Percentiles rank a stretch among this genome's conserved stretches.
phyloP scores from a whole-genome alignment of 192 early-diverging fungal genomes.

The Pilaira anomala region DNA sequence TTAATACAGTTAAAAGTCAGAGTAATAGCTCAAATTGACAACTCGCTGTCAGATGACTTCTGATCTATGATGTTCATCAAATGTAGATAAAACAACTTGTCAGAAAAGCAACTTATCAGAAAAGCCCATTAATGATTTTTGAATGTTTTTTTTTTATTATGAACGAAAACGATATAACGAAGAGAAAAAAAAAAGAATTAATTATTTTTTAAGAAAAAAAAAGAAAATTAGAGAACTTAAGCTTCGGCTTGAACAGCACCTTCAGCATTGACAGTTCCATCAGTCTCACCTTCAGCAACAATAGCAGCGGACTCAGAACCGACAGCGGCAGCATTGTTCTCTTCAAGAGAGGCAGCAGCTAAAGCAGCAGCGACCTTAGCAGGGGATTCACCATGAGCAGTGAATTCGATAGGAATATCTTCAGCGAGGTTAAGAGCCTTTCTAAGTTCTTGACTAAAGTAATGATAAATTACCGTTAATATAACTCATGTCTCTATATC shows the following conservation, averaged over 20 bases:
- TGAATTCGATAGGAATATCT: conserved; percentile 50
- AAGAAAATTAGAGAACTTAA: too few species aligned
- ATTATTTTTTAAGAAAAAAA: too few species aligned
- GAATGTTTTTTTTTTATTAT: too few species aligned
- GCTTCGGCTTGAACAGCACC: not conserved
- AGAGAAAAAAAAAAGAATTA: too few species aligned
- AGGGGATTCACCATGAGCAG: conserved; percentile 50
- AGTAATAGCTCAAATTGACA: too few species aligned
- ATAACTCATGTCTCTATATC: not conserved
- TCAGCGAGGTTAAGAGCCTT: conserved; percentile 40
- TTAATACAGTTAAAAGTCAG: too few species aligned
- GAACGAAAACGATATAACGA: too few species aligned
- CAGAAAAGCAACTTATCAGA: too few species aligned
- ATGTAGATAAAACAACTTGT: too few species aligned
- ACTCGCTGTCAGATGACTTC: too few species aligned
- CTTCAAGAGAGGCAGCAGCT: conserved; percentile 2
- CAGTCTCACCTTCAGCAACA: not conserved
- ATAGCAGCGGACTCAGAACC: not conserved
- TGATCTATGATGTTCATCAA: too few species aligned
- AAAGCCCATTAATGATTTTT: too few species aligned
- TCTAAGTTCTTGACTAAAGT: conserved; percentile 54
- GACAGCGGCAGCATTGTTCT: not conserved
- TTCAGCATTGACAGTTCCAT: not conserved
- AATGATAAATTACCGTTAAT: not conserved
- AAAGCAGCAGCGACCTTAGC: conserved; percentile 7